phyloP scores from a whole-genome alignment of 257 asterid species.

The Fraxinus americana region DNA sequence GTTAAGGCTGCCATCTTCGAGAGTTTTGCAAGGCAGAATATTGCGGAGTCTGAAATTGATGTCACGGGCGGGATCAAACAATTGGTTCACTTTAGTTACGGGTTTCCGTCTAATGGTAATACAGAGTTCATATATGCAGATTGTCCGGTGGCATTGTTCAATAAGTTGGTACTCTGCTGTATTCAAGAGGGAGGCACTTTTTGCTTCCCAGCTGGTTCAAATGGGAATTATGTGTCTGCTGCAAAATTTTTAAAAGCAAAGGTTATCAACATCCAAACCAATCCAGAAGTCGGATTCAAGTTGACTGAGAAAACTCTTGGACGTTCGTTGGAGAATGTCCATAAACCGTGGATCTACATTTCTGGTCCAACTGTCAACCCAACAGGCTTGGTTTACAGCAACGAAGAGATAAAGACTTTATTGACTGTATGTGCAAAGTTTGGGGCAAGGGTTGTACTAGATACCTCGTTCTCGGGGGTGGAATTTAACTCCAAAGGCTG shows the following conservation, averaged over 20 bases:
- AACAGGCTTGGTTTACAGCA: constrained; percentile 79
- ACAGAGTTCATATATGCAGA: constrained; percentile 78
- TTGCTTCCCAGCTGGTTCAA: constrained; percentile 89
- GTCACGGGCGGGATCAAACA: constrained; percentile 65
- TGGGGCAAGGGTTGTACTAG: constrained; percentile 79
- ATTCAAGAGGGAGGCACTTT: constrained; percentile 83
- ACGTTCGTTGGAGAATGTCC: constrained; percentile 45
- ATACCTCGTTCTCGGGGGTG: constrained; percentile 88
- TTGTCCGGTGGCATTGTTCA: constrained; percentile 72
- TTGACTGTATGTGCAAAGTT: constrained; percentile 65
- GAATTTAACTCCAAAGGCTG: constrained; percentile 56
- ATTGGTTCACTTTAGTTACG: constrained; percentile 59
- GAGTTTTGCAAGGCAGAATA: constrained; percentile 94
- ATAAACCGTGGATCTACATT: constrained; percentile 86
- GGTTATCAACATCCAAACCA: constrained; percentile 54
- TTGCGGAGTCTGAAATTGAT: constrained; percentile 82
- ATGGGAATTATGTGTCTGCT: constrained; percentile 82
- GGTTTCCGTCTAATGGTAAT: constrained; percentile 53
- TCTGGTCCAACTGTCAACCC: constrained; percentile 91
- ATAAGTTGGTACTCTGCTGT: constrained; percentile 83
- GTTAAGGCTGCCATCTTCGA: constrained; percentile 93
- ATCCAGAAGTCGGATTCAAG: constrained; percentile 67
- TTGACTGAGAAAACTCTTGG: constrained; percentile 62
- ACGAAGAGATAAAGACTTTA: constrained; percentile 69
- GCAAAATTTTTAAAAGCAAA: constrained; percentile 78